These are phyloP conservation scores for Nigrospora sphaerica DNA, from an alignment of 2,329 filamentous ascomycete genomes.

Conservation along the genomic window DNA sequence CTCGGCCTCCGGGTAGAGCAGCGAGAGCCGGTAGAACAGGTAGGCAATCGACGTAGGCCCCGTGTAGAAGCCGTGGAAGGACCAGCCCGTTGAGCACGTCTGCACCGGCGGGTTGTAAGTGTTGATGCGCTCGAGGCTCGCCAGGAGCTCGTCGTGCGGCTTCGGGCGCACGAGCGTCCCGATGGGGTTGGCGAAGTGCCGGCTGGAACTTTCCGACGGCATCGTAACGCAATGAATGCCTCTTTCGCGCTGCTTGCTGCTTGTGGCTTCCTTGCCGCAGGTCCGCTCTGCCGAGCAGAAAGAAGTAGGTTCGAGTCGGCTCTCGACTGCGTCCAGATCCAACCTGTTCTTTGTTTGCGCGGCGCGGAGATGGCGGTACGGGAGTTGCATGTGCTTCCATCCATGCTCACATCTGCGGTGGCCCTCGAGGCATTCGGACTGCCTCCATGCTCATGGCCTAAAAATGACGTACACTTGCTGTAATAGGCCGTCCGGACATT, in stretches of 20 bases:
- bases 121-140: slow-evolving; percentile 13
- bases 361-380: too few relatives aligned
- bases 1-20: slow-evolving; percentile 31
- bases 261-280: not conserved
- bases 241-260: not conserved
- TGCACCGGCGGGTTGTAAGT: slow-evolving; percentile 14
- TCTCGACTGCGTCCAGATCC: too few relatives aligned
- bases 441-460: too few relatives aligned
- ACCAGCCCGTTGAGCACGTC: slow-evolving; percentile 19
- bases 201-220: not conserved
- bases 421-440: too few relatives aligned
- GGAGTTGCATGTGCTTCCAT: too few relatives aligned
- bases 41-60: slow-evolving; percentile 51
- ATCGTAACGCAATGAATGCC: not conserved
- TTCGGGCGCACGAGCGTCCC: slow-evolving; percentile 5
- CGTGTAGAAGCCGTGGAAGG: slow-evolving; percentile 39
- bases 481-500: too few relatives aligned
- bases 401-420: too few relatives aligned
- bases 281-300: too few relatives aligned
- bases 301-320: too few relatives aligned
- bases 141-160: slow-evolving; percentile 11
- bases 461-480: too few relatives aligned
- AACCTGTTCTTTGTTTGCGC: too few relatives aligned
- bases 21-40: slow-evolving; percentile 43
- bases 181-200: slow-evolving; percentile 12